phyloP scores from a whole-genome alignment of 2,329 filamentous ascomycete genomes.

The Fusarium cyanostomum region DNA sequence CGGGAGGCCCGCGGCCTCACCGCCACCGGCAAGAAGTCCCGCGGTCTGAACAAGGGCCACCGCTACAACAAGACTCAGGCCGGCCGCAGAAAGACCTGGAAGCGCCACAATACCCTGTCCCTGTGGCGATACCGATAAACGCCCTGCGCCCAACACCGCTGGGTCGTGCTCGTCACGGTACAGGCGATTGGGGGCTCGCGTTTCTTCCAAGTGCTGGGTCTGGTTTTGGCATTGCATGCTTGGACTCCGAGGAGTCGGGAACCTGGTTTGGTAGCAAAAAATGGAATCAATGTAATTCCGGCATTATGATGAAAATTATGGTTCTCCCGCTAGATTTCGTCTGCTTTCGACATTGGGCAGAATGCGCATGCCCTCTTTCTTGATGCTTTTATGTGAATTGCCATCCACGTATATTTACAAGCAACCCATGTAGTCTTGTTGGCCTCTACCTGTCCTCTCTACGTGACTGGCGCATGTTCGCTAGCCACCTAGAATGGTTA shows the following conservation, averaged over 20 bases:
- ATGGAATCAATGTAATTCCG: constrained; percentile 47
- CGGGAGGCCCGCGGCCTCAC: constrained; percentile 97
- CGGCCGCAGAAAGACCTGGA: constrained; percentile 99
- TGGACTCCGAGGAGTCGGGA: constrained; percentile 47
- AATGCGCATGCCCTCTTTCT: background rate
- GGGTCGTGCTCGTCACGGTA: constrained; percentile 22
- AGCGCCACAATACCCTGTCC: constrained; percentile 99
- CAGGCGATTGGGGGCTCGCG: constrained; percentile 32
- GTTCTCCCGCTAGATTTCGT: constrained; percentile 33
- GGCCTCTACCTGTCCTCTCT: no score
- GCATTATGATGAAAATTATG: constrained; percentile 40
- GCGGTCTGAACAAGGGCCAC: constrained; percentile 99
- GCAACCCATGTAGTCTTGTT: no score
- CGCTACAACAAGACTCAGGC: constrained; percentile 98
- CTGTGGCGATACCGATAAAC: constrained; percentile 96
- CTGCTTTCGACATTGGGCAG: background rate
- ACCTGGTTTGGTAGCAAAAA: constrained; percentile 45
- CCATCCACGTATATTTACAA: no score
- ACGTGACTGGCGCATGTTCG: no score
- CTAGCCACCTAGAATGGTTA: no score
- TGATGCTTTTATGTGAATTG: no score
- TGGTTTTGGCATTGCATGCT: constrained; percentile 46
- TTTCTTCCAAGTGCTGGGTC: constrained; percentile 40
- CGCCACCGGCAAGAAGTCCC: constrained; percentile 98
- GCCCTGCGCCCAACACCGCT: constrained; percentile 24